Percentiles rank a stretch among this genome's conserved stretches.
Conservation (phyloP, 805 yeast genomes). For the Saturnispora serradocipensis region DNA sequence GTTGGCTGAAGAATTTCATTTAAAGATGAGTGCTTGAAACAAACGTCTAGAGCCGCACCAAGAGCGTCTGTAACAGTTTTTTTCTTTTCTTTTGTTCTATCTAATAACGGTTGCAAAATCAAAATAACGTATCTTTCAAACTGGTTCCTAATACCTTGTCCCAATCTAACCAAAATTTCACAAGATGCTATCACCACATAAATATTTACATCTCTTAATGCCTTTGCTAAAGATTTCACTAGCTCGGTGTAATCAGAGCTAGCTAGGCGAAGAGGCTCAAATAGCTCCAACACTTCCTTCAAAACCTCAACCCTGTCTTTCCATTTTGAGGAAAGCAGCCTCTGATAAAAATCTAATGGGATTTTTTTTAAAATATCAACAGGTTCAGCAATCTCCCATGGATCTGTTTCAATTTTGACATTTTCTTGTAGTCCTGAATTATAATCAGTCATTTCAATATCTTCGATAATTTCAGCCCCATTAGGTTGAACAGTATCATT, state of each 20-base stretch:
- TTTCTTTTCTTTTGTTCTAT: slow-evolving; percentile 84
- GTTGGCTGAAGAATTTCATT: slow-evolving; percentile 52
- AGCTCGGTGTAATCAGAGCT: slow-evolving; percentile 58
- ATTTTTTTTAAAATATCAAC: slow-evolving; percentile 56
- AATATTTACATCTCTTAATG: slow-evolving; percentile 81
- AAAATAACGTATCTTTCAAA: slow-evolving; percentile 47
- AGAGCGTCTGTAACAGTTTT: slow-evolving; percentile 66
- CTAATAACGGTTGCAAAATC: slow-evolving; percentile 57
- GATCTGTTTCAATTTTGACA: slow-evolving; percentile 35
- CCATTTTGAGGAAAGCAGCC: slow-evolving; percentile 67
- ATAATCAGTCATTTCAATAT: slow-evolving; percentile 29
- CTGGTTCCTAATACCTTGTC: slow-evolving; percentile 51
- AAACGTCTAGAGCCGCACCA: slow-evolving; percentile 53
- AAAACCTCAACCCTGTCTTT: slow-evolving; percentile 83
- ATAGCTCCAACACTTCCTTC: slow-evolving; percentile 47
- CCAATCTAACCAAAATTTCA: slow-evolving; percentile 48
- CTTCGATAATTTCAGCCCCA: slow-evolving; percentile 25
- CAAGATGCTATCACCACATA: slow-evolving; percentile 80
- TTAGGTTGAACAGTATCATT: slow-evolving; percentile 20
- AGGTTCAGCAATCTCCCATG: slow-evolving; percentile 63
- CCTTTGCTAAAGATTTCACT: slow-evolving; percentile 54
- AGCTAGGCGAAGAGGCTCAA: slow-evolving; percentile 44
- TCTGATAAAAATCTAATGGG: slow-evolving; percentile 50
- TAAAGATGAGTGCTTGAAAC: slow-evolving; percentile 43
- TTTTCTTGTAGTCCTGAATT: slow-evolving; percentile 19